Evolutionary conservation across 257 asterid genomes (phyloP).

Genomic region (Agastache rugosa): DNA sequence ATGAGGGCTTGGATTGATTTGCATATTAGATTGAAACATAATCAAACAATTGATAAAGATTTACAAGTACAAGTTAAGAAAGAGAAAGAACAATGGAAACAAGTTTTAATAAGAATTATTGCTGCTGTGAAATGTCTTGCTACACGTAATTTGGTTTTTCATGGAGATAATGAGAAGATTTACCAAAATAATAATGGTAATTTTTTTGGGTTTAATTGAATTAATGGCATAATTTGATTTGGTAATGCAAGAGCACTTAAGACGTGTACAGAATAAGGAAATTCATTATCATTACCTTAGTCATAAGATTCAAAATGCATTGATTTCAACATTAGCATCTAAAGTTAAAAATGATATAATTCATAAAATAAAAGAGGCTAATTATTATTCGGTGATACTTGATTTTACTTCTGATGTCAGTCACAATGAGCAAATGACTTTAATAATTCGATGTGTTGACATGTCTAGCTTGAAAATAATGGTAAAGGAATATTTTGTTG

Average conservation of each 20-base stretch:
- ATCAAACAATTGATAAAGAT: neutral
- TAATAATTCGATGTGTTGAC: conserved; percentile 22
- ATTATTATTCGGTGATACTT: conserved; percentile 2
- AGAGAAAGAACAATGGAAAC: neutral
- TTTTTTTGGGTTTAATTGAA: neutral
- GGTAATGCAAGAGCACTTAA: neutral
- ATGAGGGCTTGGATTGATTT: neutral
- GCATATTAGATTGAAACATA: neutral
- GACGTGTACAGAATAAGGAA: neutral
- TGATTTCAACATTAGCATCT: neutral
- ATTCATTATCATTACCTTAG: neutral
- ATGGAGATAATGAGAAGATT: neutral
- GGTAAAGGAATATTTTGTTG: conserved; percentile 9
- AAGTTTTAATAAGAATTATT: no score
- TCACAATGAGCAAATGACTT: conserved; percentile 30
- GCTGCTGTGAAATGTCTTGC: no score
- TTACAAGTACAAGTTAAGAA: neutral
- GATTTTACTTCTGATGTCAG: conserved; percentile 28
- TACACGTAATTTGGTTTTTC: neutral
- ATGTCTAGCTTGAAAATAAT: neutral
- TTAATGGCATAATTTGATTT: neutral
- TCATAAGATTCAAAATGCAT: neutral
- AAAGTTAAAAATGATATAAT: neutral
- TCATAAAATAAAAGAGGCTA: conserved; percentile 9
- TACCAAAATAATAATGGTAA: neutral